Evolutionary conservation across 2,329 filamentous ascomycete species (phyloP).

Genomic region (Aspergillus piperis): DNA sequence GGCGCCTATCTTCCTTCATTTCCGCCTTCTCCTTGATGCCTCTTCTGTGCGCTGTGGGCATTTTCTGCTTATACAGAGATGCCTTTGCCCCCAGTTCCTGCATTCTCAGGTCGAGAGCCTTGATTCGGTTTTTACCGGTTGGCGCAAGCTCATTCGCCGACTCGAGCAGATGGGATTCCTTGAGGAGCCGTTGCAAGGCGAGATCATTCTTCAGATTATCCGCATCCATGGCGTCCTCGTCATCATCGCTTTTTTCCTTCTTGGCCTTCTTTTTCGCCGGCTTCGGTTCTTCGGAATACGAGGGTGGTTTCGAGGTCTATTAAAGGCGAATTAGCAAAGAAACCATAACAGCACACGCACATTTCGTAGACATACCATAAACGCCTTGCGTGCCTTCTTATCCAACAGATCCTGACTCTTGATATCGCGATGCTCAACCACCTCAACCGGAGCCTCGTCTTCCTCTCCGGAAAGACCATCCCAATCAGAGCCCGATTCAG

Average conservation of each 20-base stretch:
- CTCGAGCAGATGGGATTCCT: constrained; percentile 86
- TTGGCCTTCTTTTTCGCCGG: constrained; percentile 19
- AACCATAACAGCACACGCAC: no score
- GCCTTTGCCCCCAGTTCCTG: constrained; percentile 76
- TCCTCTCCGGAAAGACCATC: constrained; percentile 62
- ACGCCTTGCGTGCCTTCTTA: constrained; percentile 73
- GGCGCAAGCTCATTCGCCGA: constrained; percentile 57
- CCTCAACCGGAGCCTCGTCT: constrained; percentile 52
- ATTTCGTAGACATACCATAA: constrained; percentile 62
- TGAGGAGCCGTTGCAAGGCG: constrained; percentile 83
- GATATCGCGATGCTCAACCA: constrained; percentile 61
- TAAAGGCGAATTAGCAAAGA: constrained; percentile 15
- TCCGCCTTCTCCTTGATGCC: constrained; percentile 73
- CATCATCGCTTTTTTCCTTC: constrained; percentile 40
- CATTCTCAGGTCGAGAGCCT: constrained; percentile 80
- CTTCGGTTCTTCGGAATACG: constrained; percentile 30
- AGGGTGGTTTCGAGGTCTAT: constrained; percentile 52
- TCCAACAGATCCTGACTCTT: constrained; percentile 53
- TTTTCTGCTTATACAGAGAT: constrained; percentile 74
- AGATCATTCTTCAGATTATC: constrained; percentile 85
- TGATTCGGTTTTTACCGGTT: constrained; percentile 73
- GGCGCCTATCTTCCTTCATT: constrained; percentile 67
- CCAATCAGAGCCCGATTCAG: constrained; percentile 57
- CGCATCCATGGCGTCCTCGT: constrained; percentile 61
- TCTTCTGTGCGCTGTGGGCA: constrained; percentile 84